Evolutionary conservation across 306 rosid genomes (phyloP).

Genomic region (Gillenia trifoliata): DNA sequence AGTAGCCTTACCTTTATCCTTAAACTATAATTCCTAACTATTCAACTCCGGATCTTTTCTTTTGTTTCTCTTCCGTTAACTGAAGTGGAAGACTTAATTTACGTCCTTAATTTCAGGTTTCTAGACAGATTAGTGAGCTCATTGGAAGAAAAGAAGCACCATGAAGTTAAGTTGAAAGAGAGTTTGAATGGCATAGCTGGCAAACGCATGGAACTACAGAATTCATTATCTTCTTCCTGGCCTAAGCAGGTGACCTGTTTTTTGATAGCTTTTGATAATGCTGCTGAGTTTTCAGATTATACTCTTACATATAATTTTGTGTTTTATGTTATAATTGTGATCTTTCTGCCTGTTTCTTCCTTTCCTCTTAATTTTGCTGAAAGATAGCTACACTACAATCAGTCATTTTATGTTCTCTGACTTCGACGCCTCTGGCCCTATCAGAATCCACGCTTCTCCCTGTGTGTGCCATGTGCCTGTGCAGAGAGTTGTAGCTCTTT

Average conservation of each 20-base stretch:
- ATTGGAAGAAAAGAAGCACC: slow-evolving; percentile 87
- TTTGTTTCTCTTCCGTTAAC: background rate
- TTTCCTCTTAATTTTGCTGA: background rate
- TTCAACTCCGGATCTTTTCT: background rate
- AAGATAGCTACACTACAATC: background rate
- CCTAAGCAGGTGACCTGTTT: slow-evolving; percentile 71
- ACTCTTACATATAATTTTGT: background rate
- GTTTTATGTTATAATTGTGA: background rate
- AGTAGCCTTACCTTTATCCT: background rate
- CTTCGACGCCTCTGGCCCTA: background rate
- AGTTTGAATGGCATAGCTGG: slow-evolving; percentile 75
- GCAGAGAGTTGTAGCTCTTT: background rate
- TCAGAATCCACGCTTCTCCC: background rate
- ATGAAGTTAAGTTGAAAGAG: slow-evolving; percentile 79
- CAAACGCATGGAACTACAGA: slow-evolving; percentile 87
- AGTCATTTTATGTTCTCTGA: background rate
- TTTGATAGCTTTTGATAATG: background rate
- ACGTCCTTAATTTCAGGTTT: slow-evolving; percentile 56
- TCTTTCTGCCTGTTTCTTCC: background rate
- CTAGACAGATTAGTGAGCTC: slow-evolving; percentile 73
- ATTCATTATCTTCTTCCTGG: slow-evolving; percentile 81
- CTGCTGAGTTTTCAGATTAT: background rate
- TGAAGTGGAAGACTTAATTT: background rate
- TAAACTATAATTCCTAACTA: background rate
- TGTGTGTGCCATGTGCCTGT: background rate